Evolutionary conservation across 192 early-diverging fungal species (phyloP), one percentile per base, ranked within the genome.

Genomic region (Coemansia sp.): DNA sequence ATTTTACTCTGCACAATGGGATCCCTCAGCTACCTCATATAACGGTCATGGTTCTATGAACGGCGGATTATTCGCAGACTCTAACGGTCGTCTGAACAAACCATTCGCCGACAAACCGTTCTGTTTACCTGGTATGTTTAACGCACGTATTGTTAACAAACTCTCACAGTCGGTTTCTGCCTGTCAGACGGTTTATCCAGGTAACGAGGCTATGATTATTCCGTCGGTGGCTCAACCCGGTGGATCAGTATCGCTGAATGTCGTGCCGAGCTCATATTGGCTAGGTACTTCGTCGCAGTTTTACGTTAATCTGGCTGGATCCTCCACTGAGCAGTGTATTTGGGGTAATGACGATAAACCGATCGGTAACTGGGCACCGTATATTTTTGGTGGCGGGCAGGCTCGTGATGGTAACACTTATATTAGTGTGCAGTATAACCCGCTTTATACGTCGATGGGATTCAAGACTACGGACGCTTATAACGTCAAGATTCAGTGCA

Each of bases 151-250:
- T 9, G 52, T 68, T 22, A 84, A 84, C 68, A 84, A 68, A 2
- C 68, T 84, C 18, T 66, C 65, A 1, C 52, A 71, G 38, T 74
- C 82, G 29, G 82, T 84, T 11, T 84, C 82, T 5, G 82, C 82
- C 0, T 84, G 82, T 66, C 82, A 84, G 74, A 84, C 82, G 0
- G 71, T 84, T 38, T 84, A 84, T 52, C 82, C 82, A 0, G 82
- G 82, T 0, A 84, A 84, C 74, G 82, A 84, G 71, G 77, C 82
- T 2, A 84, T 84, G 82, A 67, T 84, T 20, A 84, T 84, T n/a
- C 82, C 82, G 31, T 68, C 82, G 15, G 82, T 84, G 24, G 82
- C 74, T 7, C 57, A 65, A 20, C 24, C 76, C 10, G 73, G 74
- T 7, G 63, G 60, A 5, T 67, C 71, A 6, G 66, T 29, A 5